phyloP scores from a whole-genome alignment of 176 grass and related monocot species.

The Juncus inflexus region DNA sequence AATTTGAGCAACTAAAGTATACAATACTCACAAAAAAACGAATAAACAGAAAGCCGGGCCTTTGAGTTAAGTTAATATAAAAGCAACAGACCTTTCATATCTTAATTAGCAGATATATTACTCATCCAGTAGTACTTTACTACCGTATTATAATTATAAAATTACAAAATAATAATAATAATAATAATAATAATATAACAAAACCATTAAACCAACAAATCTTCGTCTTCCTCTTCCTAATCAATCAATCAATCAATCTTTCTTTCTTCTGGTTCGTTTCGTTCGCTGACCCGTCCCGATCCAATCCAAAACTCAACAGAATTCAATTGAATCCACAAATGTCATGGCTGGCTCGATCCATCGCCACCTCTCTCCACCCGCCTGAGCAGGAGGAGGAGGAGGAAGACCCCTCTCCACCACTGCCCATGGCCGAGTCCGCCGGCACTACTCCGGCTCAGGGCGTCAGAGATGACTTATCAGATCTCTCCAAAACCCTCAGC shows the following conservation, averaged over 20 bases:
- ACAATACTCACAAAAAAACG: too few relatives aligned
- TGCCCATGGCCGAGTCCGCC: conserved; percentile 28
- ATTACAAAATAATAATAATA: too few relatives aligned
- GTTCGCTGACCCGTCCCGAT: conserved; percentile 35
- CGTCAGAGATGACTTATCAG: conserved; percentile 86
- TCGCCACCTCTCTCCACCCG: conserved; percentile 59
- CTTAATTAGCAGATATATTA: too few relatives aligned
- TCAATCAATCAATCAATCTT: background rate
- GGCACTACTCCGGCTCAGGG: conserved; percentile 34
- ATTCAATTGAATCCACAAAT: conserved; percentile 35
- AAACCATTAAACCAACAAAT: background rate
- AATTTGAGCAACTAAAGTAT: too few relatives aligned
- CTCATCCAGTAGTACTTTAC: too few relatives aligned
- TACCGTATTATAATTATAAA: too few relatives aligned
- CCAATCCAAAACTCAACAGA: conserved; percentile 27
- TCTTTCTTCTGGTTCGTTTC: too few relatives aligned
- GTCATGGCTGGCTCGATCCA: conserved; percentile 83
- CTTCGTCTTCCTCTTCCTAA: background rate
- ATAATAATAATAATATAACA: too few relatives aligned
- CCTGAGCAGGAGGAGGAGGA: conserved; percentile 31
- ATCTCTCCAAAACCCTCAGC: conserved; percentile 66
- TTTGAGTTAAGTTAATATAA: too few relatives aligned
- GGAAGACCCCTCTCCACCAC: background rate
- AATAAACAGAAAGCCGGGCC: too few relatives aligned
- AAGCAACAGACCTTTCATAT: too few relatives aligned